Evolutionary conservation across 2,329 filamentous ascomycete species (phyloP), one percentile per base, ranked within the genome.

Genomic region (Dothiorella sarmentorum): DNA sequence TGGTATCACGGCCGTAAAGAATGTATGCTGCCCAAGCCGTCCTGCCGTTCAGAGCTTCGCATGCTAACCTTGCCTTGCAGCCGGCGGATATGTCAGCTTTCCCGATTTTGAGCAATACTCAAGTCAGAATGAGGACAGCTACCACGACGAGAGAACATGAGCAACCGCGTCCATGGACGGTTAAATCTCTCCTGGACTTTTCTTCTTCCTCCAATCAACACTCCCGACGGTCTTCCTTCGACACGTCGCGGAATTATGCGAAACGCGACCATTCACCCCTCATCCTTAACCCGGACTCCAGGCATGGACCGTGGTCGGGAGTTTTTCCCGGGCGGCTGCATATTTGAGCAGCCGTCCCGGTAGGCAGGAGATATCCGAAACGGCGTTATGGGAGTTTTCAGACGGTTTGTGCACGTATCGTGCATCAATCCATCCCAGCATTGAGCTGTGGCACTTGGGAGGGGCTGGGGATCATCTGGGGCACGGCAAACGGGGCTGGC

Each of bases 31-130:
- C 20, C 57, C 43, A 27, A 44, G 20, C 18, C 38, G 42, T 37
- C 33, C 29, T 45, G 18, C 15, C 18, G 4, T 11, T 20, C 9
- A 18, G 24, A 44, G 20, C 29, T 29, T 6, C 53, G 67, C 75
- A n/a, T 66, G 81, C 77, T 58, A 52, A 52, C 18, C 38, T 26
- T 38, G 33, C 20, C 15, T 17, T 40, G n/a, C 35, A 40, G 22
- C 22, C 9, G 49, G 49, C 22, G 49, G 49, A 42, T 90, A 90
- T 72, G 85, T 88, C 68, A 89, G 86, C 76, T 90, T 90, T 69
- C 87, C 87, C 15, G 87, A 82, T 70, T 89, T 89, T 71, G 87
- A 90, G 66, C 81, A 84, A 61, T 89, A 80, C 63, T 22, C 49
- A 31, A 24, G 7, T 35, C 49, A 55, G 13, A 52, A 33, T 29